phyloP scores from a whole-genome alignment of 768 basidiomycete species.

The Cystofilobasidium bisporidii region DNA sequence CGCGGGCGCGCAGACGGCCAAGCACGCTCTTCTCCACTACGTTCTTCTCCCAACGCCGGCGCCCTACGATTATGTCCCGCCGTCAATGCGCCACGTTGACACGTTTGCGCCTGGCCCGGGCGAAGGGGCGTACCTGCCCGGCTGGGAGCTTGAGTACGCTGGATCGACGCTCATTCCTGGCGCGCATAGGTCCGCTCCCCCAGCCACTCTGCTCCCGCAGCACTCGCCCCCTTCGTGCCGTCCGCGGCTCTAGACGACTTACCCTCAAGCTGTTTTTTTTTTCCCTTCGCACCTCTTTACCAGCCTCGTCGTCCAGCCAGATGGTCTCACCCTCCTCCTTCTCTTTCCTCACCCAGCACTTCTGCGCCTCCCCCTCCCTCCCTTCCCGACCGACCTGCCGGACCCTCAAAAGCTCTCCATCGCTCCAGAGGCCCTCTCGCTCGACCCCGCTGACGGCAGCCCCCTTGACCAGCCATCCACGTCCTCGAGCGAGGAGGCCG shows the following conservation, averaged over 20 bases:
- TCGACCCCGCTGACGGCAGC: neutral
- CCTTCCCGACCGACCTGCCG: constrained; percentile 32
- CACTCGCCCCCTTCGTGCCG: constrained; percentile 30
- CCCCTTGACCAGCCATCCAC: neutral
- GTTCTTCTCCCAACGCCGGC: constrained; percentile 50
- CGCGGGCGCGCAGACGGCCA: constrained; percentile 67
- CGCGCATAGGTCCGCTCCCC: constrained; percentile 31
- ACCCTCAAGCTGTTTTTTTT: too few species aligned
- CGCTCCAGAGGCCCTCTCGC: constrained; percentile 20
- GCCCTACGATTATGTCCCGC: constrained; percentile 49
- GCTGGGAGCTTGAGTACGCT: constrained; percentile 15
- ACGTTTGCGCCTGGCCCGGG: constrained; percentile 40
- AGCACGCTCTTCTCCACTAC: constrained; percentile 69
- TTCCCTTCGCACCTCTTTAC: neutral
- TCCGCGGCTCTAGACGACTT: too few species aligned
- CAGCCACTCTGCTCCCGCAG: too few species aligned
- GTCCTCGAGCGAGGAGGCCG: neutral
- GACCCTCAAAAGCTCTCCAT: constrained; percentile 30
- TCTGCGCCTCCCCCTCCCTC: constrained; percentile 32
- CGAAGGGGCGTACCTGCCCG: constrained; percentile 12
- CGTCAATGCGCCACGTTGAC: constrained; percentile 62
- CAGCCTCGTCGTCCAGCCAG: neutral
- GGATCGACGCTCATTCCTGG: constrained; percentile 52
- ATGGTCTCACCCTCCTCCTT: constrained; percentile 29
- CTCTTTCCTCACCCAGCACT: constrained; percentile 32